A percentile compares a stretch with the other conserved stretches of the same genome.
These are phyloP conservation scores for Cryphonectria naterciae DNA, from an alignment of 2,329 filamentous ascomycete species.

Conservation along the genomic window DNA sequence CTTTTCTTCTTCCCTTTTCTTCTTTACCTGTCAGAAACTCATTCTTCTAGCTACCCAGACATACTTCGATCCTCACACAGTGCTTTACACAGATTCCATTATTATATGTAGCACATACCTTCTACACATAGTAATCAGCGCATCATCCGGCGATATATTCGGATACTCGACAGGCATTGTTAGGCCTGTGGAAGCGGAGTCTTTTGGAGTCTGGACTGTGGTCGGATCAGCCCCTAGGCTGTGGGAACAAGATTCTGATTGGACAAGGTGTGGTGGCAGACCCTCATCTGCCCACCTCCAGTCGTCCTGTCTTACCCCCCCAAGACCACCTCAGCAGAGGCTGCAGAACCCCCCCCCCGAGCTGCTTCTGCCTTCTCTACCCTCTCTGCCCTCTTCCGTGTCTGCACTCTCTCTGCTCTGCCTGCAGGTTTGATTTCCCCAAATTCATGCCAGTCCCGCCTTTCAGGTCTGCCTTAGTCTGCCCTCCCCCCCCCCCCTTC, in stretches of 20 bases:
- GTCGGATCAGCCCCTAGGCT: neutral
- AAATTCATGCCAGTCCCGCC: neutral
- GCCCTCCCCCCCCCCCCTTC: neutral
- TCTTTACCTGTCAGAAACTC: neutral
- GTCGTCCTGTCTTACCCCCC: neutral
- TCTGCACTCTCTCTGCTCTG: neutral
- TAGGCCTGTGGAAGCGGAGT: neutral
- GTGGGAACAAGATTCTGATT: neutral
- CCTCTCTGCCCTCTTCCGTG: neutral
- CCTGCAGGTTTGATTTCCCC: neutral
- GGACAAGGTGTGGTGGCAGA: neutral
- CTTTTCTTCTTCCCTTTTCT: neutral
- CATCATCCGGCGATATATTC: constrained; percentile 2
- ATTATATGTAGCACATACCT: neutral
- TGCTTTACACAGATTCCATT: neutral
- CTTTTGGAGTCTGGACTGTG: constrained; percentile 1
- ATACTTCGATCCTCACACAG: neutral
- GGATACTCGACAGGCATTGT: neutral
- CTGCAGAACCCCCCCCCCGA: neutral
- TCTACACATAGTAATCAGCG: neutral
- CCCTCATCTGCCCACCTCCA: constrained; percentile 7
- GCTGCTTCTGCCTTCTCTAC: neutral
- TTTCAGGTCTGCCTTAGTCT: neutral
- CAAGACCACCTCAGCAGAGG: neutral
- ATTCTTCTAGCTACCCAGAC: neutral